Base-by-base conservation (phyloP, 2,329 filamentous ascomycete genomes). In the Sclerotinia spermophila region DNA sequence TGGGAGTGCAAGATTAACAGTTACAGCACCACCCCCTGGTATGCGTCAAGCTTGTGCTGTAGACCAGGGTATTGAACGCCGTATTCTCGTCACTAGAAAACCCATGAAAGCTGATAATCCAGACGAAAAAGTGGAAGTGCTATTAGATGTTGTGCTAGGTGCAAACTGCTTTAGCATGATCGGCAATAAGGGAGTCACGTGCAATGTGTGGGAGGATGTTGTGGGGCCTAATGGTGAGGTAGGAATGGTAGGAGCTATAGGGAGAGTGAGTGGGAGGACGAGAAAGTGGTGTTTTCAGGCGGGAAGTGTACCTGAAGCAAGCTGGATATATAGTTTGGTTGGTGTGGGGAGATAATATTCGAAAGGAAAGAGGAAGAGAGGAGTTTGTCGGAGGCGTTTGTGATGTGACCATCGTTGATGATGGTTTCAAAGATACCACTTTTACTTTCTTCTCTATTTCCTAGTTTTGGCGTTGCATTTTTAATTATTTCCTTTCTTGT, bases 1-100 rank as follows among this genome's bases (percentile, higher is more conserved):
- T 83, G 95, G 96, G 74, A 90, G 92, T 75, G 96, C 94, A 72
- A 86, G 89, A 51, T 83, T 99, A 72, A 93, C 92, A 24, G 93
- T 99, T 77, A 89, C 94, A 79, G 87, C 89, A 27, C 92, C 93
- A n/a, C 90, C 85, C 67, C 86, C 82, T 48, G 87, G 87, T 10
- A 86, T 86, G 79, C 83, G 83, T 56, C 87, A 86, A 81, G 87
- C 85, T 71, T 83, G 88, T 68, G 83, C 84, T 55, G 86, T 86
- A 73, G 84, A 89, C 73, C 86, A 90, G 75, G 89, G 90, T 27
- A 82, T 91, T 73, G 92, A 97, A 82, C 97, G 97, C 83, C 90
- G 95, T 13, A 89, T 99, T 71, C 84, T 97, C 24, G 89, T 97
- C 35, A 88, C 87, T 96, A 97, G 61, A 21, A 73, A 73, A 30